phyloP scores from a whole-genome alignment of 768 basidiomycete genomes.

The Phlebiopsis flavidoalba region DNA sequence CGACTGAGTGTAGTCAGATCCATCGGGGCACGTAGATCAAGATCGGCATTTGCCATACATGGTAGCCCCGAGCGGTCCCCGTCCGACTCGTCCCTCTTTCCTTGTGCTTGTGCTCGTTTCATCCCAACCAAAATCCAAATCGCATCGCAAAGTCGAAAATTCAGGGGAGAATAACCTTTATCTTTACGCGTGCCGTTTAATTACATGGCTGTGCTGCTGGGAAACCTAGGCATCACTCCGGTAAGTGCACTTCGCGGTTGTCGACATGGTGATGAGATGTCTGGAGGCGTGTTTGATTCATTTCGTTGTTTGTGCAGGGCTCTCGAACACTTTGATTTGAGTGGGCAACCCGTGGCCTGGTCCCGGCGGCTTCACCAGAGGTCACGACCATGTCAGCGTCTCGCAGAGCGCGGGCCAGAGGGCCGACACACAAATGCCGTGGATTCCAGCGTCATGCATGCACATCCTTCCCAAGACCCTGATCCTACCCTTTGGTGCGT shows the following conservation, averaged over 20 bases:
- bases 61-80: background rate
- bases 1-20: background rate
- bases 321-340: background rate
- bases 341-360: background rate
- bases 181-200: background rate
- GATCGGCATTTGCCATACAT: background rate
- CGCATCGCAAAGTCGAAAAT: background rate
- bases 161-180: background rate
- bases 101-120: background rate
- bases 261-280: conserved; percentile 9
- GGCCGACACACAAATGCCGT: conserved; percentile 1
- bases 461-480: background rate
- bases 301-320: background rate
- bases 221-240: background rate
- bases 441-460: background rate
- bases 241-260: background rate
- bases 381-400: background rate
- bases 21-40: background rate
- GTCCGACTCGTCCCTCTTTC: background rate
- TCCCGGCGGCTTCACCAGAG: background rate
- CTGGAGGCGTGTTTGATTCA: conserved; percentile 1
- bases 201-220: background rate
- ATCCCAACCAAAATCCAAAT: background rate
- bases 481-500: conserved; percentile 4
- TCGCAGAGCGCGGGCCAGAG: background rate